Evolutionary conservation across 163 green algal species (phyloP), one percentile per base, ranked within the genome.

Genomic region (Prototheca wickerhamii): DNA sequence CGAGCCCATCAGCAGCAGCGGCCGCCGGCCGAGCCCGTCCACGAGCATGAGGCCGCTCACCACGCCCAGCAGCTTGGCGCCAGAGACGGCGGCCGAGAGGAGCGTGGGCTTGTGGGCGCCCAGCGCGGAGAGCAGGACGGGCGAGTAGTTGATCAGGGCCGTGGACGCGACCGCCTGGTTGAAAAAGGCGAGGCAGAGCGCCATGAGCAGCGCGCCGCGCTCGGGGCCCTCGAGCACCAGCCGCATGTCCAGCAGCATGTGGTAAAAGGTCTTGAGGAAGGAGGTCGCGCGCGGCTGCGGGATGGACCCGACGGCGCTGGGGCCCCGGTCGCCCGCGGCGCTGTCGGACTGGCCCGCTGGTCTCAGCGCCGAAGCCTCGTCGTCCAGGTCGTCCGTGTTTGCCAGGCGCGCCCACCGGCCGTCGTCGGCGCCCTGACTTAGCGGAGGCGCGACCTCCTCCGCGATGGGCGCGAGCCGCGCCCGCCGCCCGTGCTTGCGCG

Each of bases 101-200:
- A 77, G 72, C 21, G 74, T 58, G 37, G 77, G 70, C 20, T 78
- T 67, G 30, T 58, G 53, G 7, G 26, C 46, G 18, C 71, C 73
- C 33, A 58, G 43, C 10, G 43, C 15, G 25, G 64, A 28, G 52
- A 94, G 64, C 57, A 55, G 52, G 18, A 43, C 64, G 0, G 87
- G 86, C 2, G 83, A 82, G 64, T 91, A 96, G 69, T 95, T 95
- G 68, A 95, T 90, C 63, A 96, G 82, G 26, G 87, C 76, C 1
- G 88, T 92, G 60, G 68, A 83, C 4, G 83, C 86, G 50, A 70
- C 80, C 4, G 72, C 78, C 64, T 91, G 85, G 69, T 95, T 83
- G 65, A 94, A 88, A 49, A 91, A 72, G 15, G 88, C 88, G 7
- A 95, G 70, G 31, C 51, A 68, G 7, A 89, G 60, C 4, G 80